Conservation (phyloP, 2,329 filamentous ascomycete species). For the Ramichloridium luteum region DNA sequence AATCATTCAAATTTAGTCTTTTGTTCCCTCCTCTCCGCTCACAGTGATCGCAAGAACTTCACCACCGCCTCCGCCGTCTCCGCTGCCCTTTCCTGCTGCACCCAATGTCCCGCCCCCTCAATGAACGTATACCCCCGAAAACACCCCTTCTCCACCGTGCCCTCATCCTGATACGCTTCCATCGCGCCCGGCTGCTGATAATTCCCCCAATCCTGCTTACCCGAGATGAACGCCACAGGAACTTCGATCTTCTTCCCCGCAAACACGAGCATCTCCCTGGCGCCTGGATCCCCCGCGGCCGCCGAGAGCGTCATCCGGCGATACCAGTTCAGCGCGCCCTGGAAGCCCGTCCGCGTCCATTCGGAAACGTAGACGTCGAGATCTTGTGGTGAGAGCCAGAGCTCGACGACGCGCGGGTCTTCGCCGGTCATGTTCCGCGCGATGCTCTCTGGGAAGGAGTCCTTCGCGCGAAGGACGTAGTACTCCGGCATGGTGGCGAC, state of each 20-base stretch:
- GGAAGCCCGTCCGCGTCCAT: constrained; percentile 51
- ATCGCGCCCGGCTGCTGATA: constrained; percentile 54
- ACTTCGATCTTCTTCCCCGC: constrained; percentile 49
- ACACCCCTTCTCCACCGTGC: constrained; percentile 30
- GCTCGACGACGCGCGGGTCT: constrained; percentile 32
- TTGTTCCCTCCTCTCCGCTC: no score
- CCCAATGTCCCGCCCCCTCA: constrained; percentile 55
- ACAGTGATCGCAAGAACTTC: constrained; percentile 27
- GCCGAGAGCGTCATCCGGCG: constrained; percentile 41
- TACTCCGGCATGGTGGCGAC: constrained; percentile 52
- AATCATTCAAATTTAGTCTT: no score
- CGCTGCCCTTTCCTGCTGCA: no score
- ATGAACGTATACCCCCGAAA: constrained; percentile 44
- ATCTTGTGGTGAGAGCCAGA: constrained; percentile 48
- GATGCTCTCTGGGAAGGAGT: constrained; percentile 49
- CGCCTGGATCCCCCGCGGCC: constrained; percentile 28
- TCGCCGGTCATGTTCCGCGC: constrained; percentile 43
- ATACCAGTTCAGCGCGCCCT: constrained; percentile 57
- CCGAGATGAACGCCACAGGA: constrained; percentile 50
- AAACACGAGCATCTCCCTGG: constrained; percentile 45
- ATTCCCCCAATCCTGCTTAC: constrained; percentile 53
- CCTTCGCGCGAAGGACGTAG: constrained; percentile 51
- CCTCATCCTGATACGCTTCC: constrained; percentile 39
- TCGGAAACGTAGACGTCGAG: constrained; percentile 49
- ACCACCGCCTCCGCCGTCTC: constrained; percentile 47